Evolutionary conservation across 2,329 filamentous ascomycete genomes (phyloP).

Genomic region (Xylaria sp.): DNA sequence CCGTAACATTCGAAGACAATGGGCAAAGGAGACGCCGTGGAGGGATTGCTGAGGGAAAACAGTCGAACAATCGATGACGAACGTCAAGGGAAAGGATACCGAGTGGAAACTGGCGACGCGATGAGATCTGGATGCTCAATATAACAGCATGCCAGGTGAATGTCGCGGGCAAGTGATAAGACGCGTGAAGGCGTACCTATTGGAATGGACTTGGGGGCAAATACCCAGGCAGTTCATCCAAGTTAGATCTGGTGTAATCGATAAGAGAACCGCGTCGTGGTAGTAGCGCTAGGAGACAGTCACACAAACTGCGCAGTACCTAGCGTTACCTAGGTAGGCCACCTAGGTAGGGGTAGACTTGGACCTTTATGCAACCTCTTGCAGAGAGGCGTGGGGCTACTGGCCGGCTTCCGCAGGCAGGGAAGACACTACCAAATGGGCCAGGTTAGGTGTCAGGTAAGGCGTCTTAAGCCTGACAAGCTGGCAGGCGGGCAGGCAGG

Average conservation of each 20-base stretch:
- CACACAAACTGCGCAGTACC: too few relatives aligned
- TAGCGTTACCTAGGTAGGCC: too few relatives aligned
- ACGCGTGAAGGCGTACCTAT: too few relatives aligned
- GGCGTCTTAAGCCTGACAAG: too few relatives aligned
- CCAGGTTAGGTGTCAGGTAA: background rate
- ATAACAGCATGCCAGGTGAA: background rate
- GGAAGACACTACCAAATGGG: background rate
- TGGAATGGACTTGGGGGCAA: background rate
- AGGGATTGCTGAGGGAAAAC: background rate
- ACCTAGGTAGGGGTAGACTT: too few relatives aligned
- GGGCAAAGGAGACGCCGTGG: background rate
- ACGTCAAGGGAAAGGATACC: background rate
- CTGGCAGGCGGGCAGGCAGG: too few relatives aligned
- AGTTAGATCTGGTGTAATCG: conserved; percentile 16
- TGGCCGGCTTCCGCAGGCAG: background rate
- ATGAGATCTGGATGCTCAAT: background rate
- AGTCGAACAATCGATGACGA: background rate
- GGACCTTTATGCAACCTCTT: conserved; percentile 24
- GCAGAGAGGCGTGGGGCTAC: conserved; percentile 29
- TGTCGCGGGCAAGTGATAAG: conserved; percentile 3
- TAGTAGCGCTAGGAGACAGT: background rate
- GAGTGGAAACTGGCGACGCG: background rate
- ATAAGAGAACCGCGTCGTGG: conserved; percentile 33
- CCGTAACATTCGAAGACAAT: background rate
- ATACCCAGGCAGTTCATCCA: background rate